Base-by-base conservation (phyloP, 2,329 filamentous ascomycete species). In the Epichloe scottii region DNA sequence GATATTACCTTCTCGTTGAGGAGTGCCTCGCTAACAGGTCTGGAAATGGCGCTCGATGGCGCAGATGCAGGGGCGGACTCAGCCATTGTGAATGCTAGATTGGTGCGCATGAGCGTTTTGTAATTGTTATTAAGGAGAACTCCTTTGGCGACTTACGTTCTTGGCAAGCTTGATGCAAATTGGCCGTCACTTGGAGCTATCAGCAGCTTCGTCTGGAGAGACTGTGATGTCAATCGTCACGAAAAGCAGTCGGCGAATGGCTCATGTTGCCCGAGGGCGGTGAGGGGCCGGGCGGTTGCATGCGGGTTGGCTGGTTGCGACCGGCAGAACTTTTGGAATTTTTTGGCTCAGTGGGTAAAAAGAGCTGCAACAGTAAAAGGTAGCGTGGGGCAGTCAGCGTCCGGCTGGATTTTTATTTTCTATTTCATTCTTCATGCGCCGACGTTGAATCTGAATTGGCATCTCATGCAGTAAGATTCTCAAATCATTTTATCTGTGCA, bases 1-100 rank as follows among this genome's bases (percentile, higher is more conserved):
- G 49, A 51, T 56, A 40, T 19, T 82, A 96, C 93, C 89, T 98
- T 98, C 75, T 98, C 93, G 73, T 97, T 97, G 66, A 98, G 81
- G 64, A 98, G 82, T 66, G 91, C 88, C 78, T 98, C 93, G 78
- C 91, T 97, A 73, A 96, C 86, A 57, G 93, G 91, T 71, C 88
- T 82, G 69, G 85, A 78, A 67, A 86, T 78, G 57, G 81, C 77
- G 68, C 78, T 76, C 62, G 82, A 77, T 58, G 77, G 70, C 63
- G 79, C 71, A 66, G 63, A 61, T 56, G 60, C 56, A 55, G 63
- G 59, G 53, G 63, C 60, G 76, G 73, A 73, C 62, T 78, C 75
- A 61, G 78, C 68, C 78, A 81, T 81, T 63, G 60, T 71, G 64
- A 8, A 43, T 33, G 23, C 51, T 53, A 17, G 8, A 17, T 45